Base-by-base conservation (phyloP, 768 basidiomycete species). In the Boletellus emodensis region DNA sequence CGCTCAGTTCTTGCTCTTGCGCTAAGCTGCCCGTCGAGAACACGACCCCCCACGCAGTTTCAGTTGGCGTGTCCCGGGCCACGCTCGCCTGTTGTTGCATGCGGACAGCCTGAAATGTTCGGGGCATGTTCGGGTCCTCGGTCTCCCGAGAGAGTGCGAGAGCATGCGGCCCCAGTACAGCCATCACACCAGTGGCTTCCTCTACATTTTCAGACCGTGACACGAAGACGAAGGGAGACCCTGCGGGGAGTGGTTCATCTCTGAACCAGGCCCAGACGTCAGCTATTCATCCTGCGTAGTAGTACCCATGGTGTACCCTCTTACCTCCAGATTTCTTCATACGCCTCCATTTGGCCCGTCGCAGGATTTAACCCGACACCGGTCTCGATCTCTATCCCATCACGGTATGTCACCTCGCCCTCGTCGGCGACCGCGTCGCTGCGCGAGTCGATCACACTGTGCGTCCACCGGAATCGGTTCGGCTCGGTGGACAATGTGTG, bases 301-400 rank as follows among this genome's bases (percentile, higher is more conserved):
- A 13, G n/a, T n/a, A n/a, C n/a, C 17, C 22, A 11, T 6, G 18
- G 9, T 1, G 30, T 34, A 40, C 9, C n/a, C 10, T 13, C 53
- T 30, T 18, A 64, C 60, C 45, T 46, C 62, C 62, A 63, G 20
- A 59, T 54, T 39, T 65, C 62, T 15, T 63, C 61, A 20, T 63
- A 63, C 12, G 33, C 0, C 33, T 56, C 57, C 20, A 17, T 46
- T 34, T 52, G 24, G 10, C 63, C 63, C 6, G 62, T 63, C 39
- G 46, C 48, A 1, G 61, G 62, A 37, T 65, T 63, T 1, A 54
- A 10, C 26, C 61, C 58, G 37, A 66, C 39, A 4, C 62, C 62
- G 2, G 48, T 63, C 39, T 63, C 62, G 38, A 63, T 53, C 20
- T 65, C 61, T 47, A 41, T 22, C 13, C 64, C 62, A 34, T 63